phyloP scores from a whole-genome alignment of 2,329 filamentous ascomycete genomes.

The Rhynchosporium secalis region DNA sequence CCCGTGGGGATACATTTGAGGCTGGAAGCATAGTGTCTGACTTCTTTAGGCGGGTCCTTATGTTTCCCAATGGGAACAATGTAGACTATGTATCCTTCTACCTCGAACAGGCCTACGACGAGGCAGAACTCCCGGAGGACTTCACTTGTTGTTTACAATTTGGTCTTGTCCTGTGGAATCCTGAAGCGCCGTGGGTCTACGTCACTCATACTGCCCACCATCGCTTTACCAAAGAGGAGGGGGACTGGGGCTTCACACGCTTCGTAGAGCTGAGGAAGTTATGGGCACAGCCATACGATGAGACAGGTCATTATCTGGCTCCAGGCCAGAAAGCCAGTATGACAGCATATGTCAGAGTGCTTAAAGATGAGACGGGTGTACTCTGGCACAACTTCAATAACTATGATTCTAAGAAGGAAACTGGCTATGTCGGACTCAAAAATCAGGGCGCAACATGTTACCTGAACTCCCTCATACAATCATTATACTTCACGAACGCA shows the following conservation, averaged over 20 bases:
- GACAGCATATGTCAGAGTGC: constrained; percentile 77
- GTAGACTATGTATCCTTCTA: constrained; percentile 94
- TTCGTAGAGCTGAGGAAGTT: constrained; percentile 87
- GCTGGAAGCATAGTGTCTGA: constrained; percentile 8
- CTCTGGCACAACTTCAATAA: constrained; percentile 90
- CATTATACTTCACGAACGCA: constrained; percentile 83
- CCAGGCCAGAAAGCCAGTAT: constrained; percentile 78
- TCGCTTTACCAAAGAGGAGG: constrained; percentile 93
- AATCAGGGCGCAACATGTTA: constrained; percentile 96
- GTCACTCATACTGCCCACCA: constrained; percentile 84
- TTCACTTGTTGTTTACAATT: constrained; percentile 99
- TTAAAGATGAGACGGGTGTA: constrained; percentile 85
- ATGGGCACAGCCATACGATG: constrained; percentile 77
- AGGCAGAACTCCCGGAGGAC: constrained; percentile 71
- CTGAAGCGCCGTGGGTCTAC: constrained; percentile 84
- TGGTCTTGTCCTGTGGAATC: constrained; percentile 89
- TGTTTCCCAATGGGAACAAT: constrained; percentile 95
- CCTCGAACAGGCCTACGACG: constrained; percentile 80
- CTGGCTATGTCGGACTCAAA: constrained; percentile 92
- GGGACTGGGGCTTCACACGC: constrained; percentile 98
- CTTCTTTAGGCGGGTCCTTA: constrained; percentile 74
- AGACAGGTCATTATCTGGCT: constrained; percentile 66
- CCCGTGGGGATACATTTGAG: background rate
- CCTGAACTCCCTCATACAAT: constrained; percentile 81
- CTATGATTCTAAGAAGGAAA: constrained; percentile 99